Percentiles rank a stretch among this genome's conserved stretches.
Evolutionary conservation across 2,329 filamentous ascomycete genomes (phyloP).

Genomic region (Aspergillus quadricinctus): DNA sequence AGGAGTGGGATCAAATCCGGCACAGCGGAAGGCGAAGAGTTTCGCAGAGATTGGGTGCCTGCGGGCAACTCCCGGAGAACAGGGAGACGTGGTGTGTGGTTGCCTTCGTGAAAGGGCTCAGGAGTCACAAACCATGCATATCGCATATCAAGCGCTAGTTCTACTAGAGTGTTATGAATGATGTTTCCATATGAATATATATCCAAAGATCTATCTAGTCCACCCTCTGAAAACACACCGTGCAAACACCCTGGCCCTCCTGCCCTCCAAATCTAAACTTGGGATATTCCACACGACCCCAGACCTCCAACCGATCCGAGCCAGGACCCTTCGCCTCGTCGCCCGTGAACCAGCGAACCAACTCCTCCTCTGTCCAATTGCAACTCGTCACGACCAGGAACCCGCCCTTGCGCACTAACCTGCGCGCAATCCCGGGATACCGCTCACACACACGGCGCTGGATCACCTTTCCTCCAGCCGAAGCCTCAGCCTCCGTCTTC

Average conservation of each 20-base stretch:
- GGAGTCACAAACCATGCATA: not conserved
- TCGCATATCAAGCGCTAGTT: not conserved
- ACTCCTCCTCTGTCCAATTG: conserved; percentile 93
- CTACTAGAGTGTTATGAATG: not conserved
- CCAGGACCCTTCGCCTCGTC: conserved; percentile 9
- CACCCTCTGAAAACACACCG: conserved; percentile 68
- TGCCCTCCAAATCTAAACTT: conserved; percentile 85
- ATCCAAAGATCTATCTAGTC: not conserved
- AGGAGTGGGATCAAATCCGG: conserved; percentile 50
- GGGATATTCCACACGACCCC: conserved; percentile 70
- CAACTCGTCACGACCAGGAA: conserved; percentile 87
- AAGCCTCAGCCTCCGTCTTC: conserved; percentile 3
- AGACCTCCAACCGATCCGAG: conserved; percentile 52
- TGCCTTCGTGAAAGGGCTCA: conserved; percentile 35
- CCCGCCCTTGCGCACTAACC: conserved; percentile 65
- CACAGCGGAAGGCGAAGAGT: conserved; percentile 37
- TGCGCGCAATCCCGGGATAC: conserved; percentile 66
- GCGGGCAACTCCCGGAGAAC: conserved; percentile 45
- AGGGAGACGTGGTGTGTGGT: conserved; percentile 56
- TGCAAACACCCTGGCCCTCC: conserved; percentile 85
- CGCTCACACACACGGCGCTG: conserved; percentile 62
- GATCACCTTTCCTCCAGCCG: conserved; percentile 27
- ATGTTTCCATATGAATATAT: not conserved
- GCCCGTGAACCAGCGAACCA: conserved; percentile 71
- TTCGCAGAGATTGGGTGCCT: conserved; percentile 41